Conservation (phyloP, 2,329 filamentous ascomycete species). For the Aspergillus ruber region DNA sequence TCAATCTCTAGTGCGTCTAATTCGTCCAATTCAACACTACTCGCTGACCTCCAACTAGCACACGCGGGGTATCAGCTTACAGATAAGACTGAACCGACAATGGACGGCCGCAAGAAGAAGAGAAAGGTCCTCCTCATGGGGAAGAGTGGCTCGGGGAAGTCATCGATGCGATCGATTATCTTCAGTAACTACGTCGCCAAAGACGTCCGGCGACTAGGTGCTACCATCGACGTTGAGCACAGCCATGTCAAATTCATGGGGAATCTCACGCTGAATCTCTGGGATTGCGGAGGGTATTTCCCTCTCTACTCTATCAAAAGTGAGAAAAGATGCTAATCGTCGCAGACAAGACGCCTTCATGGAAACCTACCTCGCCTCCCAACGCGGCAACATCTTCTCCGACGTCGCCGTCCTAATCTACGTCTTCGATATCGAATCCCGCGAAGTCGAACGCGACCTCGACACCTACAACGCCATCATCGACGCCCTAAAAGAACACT, state of each 20-base stretch:
- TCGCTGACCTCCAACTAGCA: too few relatives aligned
- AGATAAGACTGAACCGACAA: slow-evolving; percentile 13
- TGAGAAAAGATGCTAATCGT: not conserved
- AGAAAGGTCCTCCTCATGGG: slow-evolving; percentile 87
- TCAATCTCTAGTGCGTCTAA: too few relatives aligned
- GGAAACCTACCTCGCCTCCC: slow-evolving; percentile 94
- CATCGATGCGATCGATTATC: slow-evolving; percentile 96
- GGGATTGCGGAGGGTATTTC: slow-evolving; percentile 79
- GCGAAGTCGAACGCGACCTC: slow-evolving; percentile 87
- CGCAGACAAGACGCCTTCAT: slow-evolving; percentile 91
- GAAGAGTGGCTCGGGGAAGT: slow-evolving; percentile 95
- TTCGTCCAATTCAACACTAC: too few relatives aligned
- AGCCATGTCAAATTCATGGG: slow-evolving; percentile 98
- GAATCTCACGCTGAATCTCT: slow-evolving; percentile 92
- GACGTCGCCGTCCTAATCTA: slow-evolving; percentile 97
- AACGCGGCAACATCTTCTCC: slow-evolving; percentile 92
- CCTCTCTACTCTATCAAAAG: not conserved
- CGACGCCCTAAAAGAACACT: slow-evolving; percentile 79
- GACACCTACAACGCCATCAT: slow-evolving; percentile 90
- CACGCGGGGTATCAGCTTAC: not conserved
- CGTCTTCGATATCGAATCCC: slow-evolving; percentile 96
- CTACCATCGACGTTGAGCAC: slow-evolving; percentile 96
- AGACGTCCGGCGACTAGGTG: slow-evolving; percentile 84
- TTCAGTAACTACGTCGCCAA: slow-evolving; percentile 98
- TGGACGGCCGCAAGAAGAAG: slow-evolving; percentile 58